Conservation (phyloP, 305 asterid species). For the Fraxinus paxiana region DNA sequence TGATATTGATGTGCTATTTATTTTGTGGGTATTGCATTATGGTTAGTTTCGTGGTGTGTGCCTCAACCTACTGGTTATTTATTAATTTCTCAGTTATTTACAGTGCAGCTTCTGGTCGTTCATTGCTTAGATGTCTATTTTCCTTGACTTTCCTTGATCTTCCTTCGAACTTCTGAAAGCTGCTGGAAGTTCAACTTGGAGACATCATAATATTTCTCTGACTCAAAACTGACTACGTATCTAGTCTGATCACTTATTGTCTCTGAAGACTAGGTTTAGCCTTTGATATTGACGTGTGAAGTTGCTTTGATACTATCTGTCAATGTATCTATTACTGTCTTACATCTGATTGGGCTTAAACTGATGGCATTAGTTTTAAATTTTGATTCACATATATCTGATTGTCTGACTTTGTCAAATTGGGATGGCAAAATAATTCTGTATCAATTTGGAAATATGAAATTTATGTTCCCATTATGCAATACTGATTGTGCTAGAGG, state of each 20-base stretch:
- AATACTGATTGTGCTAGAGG: background rate
- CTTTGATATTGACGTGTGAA: constrained; percentile 2
- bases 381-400: background rate
- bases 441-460: constrained; percentile 12
- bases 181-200: background rate
- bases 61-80: background rate
- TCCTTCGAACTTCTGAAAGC: background rate
- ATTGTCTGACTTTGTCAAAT: constrained; percentile 19
- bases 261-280: constrained; percentile 21
- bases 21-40: constrained; percentile 13
- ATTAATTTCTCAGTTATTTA: constrained; percentile 16
- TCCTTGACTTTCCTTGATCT: constrained; percentile 15
- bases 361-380: background rate
- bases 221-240: constrained; percentile 3
- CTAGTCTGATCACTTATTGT: constrained; percentile 9
- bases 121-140: constrained; percentile 19
- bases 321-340: constrained; percentile 20
- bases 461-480: constrained; percentile 5
- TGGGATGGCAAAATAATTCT: background rate
- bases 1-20: constrained; percentile 12
- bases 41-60: constrained; percentile 22
- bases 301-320: background rate
- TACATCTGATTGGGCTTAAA: constrained; percentile 10
- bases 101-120: background rate
- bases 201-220: background rate